Conservation (phyloP, 2,329 filamentous ascomycete species). For the Magnaporthales sp. region DNA sequence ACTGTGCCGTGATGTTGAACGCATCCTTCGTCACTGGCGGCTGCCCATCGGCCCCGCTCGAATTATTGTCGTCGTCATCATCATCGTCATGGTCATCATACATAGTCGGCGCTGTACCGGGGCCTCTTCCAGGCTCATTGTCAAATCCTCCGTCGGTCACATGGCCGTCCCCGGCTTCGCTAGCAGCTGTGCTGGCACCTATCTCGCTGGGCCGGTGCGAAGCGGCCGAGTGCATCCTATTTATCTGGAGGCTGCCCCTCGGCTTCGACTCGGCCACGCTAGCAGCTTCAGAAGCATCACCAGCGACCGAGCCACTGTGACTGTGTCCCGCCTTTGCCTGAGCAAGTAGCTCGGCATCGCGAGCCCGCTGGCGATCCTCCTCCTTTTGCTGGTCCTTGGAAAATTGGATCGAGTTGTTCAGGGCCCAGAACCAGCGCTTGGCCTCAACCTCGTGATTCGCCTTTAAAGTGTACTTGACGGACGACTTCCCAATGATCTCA, state of each 20-base stretch:
- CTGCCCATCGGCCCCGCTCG: slow-evolving; percentile 67
- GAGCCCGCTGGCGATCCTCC: slow-evolving; percentile 68
- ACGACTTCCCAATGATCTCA: slow-evolving; percentile 96
- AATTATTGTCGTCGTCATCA: slow-evolving; percentile 71
- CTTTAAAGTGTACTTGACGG: slow-evolving; percentile 95
- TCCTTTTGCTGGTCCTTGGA: slow-evolving; percentile 94
- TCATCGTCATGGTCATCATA: slow-evolving; percentile 44
- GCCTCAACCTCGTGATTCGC: slow-evolving; percentile 97
- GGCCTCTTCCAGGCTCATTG: slow-evolving; percentile 23
- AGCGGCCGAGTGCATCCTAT: slow-evolving; percentile 28
- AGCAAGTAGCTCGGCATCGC: slow-evolving; percentile 65
- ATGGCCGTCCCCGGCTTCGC: slow-evolving; percentile 43
- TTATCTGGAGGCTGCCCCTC: slow-evolving; percentile 35
- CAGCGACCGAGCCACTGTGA: slow-evolving; percentile 35
- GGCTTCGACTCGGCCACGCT: slow-evolving; percentile 36
- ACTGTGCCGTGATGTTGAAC: slow-evolving; percentile 94
- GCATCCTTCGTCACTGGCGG: slow-evolving; percentile 78
- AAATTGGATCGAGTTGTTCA: slow-evolving; percentile 99
- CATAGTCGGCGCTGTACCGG: slow-evolving; percentile 10
- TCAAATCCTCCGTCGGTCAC: slow-evolving; percentile 31
- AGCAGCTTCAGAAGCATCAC: slow-evolving; percentile 41
- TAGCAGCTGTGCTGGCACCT: slow-evolving; percentile 20
- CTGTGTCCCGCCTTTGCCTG: slow-evolving; percentile 70
- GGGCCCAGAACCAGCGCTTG: slow-evolving; percentile 97
- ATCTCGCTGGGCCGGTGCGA: slow-evolving; percentile 32